These are phyloP conservation scores for Chaetomium tenue DNA, from an alignment of 495 filamentous ascomycete species.

Conservation along the genomic window DNA sequence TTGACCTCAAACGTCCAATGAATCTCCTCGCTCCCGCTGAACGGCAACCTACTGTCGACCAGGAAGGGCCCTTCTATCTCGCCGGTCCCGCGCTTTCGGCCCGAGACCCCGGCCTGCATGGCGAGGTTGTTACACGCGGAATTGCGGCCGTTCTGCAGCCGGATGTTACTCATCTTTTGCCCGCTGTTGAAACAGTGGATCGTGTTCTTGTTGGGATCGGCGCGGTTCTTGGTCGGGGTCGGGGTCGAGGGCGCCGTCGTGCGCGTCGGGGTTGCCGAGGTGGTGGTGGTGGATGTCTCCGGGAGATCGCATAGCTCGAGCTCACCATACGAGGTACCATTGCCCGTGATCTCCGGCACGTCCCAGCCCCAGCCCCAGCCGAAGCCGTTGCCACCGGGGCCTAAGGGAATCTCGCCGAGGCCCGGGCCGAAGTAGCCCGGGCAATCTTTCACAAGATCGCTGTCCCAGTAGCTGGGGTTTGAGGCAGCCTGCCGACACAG, in stretches of 20 bases:
- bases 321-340: neutral
- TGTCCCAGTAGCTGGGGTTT: slow-evolving; percentile 2
- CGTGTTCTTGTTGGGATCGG: neutral
- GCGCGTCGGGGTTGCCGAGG: neutral
- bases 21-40: neutral
- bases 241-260: neutral
- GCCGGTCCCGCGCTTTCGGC: neutral
- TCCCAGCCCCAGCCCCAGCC: slow-evolving; percentile 2
- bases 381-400: too few relatives aligned
- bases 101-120: neutral
- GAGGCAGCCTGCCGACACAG: neutral
- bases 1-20: slow-evolving; percentile 2
- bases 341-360: slow-evolving; percentile 7
- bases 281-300: slow-evolving; percentile 9
- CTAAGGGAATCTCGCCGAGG: neutral
- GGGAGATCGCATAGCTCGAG: neutral
- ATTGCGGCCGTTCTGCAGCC: slow-evolving; percentile 4
- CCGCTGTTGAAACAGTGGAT: neutral
- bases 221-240: neutral
- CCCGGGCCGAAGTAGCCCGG: slow-evolving; percentile 1
- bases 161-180: slow-evolving; percentile 7
- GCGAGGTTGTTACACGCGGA: neutral
- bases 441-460: neutral
- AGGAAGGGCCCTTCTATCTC: too few relatives aligned
- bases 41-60: neutral